Conservation (phyloP, 805 yeast genomes). For the Saccharomyces cerevisiae region DNA sequence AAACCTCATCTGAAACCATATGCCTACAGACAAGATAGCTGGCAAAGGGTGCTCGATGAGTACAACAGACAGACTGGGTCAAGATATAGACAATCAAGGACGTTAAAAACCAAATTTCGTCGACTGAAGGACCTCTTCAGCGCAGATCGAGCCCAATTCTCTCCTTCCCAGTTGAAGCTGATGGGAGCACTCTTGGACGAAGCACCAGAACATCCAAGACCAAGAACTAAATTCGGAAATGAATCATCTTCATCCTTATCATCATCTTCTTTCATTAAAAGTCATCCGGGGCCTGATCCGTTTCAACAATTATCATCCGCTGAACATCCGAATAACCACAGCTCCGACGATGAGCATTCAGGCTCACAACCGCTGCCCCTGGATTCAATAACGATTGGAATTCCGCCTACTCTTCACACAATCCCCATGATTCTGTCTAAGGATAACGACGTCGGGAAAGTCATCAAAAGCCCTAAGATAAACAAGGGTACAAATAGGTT, state of each 20-base stretch:
- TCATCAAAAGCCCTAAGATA: not conserved
- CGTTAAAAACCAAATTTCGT: constrained; percentile 24
- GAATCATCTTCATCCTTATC: not conserved
- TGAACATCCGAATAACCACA: not conserved
- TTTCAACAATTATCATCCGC: not conserved
- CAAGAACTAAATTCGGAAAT: not conserved
- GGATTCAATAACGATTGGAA: constrained; percentile 15
- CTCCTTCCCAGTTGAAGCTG: constrained; percentile 8
- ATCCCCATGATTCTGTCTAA: not conserved
- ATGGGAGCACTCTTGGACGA: constrained; percentile 9
- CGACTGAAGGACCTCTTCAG: constrained; percentile 14
- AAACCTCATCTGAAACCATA: constrained; percentile 26
- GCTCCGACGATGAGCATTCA: not conserved
- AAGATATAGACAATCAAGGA: constrained; percentile 24
- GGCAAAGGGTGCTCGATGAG: constrained; percentile 20
- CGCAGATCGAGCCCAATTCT: constrained; percentile 5
- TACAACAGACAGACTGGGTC: constrained; percentile 20
- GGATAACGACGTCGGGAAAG: not conserved
- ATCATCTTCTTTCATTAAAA: not conserved
- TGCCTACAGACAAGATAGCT: constrained; percentile 19
- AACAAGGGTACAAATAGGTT: not conserved
- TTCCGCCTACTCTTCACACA: not conserved
- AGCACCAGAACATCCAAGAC: not conserved
- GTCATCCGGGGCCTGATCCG: not conserved
- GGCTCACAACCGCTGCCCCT: constrained; percentile 14